Evolutionary conservation across 2,329 filamentous ascomycete genomes (phyloP).

Genomic region (Talaromyces sp.): DNA sequence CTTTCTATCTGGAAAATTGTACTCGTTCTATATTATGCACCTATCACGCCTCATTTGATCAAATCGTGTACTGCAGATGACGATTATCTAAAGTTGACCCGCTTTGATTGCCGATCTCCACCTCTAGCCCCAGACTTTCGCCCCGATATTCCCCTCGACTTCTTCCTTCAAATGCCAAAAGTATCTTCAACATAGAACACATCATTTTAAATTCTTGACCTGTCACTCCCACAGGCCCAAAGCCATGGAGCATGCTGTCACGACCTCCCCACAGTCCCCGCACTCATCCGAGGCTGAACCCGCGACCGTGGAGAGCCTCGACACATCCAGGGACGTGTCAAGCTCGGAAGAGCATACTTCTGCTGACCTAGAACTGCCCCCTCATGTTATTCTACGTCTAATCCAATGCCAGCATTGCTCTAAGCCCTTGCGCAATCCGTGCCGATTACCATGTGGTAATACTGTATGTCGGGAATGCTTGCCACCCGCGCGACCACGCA

Average conservation of each 20-base stretch:
- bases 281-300: constrained; percentile 8
- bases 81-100: constrained; percentile 27
- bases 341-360: constrained; percentile 35
- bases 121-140: constrained; percentile 5
- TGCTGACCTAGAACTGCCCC: constrained; percentile 57
- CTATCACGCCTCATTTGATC: background rate
- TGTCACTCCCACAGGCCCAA: background rate
- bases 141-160: constrained; percentile 2
- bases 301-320: constrained; percentile 12
- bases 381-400: constrained; percentile 67
- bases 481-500: constrained; percentile 65
- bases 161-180: background rate
- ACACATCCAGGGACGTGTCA: constrained; percentile 12
- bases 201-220: constrained; percentile 1
- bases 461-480: constrained; percentile 76
- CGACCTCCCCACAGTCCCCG: background rate
- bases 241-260: constrained; percentile 19
- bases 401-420: constrained; percentile 79
- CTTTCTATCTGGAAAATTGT: no score
- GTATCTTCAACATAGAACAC: background rate
- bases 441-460: constrained; percentile 80
- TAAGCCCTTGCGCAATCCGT: constrained; percentile 65
- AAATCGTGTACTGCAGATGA: background rate
- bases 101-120: constrained; percentile 21
- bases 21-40: no score